A percentile compares a stretch with the other conserved stretches of the same genome.
phyloP scores from a whole-genome alignment of 257 asterid species.

The Fraxinus americana region DNA sequence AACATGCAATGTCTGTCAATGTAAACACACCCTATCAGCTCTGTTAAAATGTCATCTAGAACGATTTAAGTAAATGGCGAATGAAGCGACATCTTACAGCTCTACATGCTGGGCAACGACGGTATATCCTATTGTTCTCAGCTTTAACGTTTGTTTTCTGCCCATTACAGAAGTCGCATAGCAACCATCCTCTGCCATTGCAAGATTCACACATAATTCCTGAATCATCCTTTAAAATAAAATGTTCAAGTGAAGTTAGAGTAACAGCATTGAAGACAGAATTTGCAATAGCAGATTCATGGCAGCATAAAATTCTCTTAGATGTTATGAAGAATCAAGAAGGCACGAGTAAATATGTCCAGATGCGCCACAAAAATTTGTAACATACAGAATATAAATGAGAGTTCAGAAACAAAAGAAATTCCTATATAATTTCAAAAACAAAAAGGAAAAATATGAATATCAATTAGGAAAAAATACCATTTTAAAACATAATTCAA shows the following conservation, averaged over 20 bases:
- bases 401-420: neutral
- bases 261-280: neutral
- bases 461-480: neutral
- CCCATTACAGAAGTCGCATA: slow-evolving; percentile 79
- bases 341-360: neutral
- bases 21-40: neutral
- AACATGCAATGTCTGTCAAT: neutral
- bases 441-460: no score
- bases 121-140: slow-evolving; percentile 59
- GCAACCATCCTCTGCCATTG: slow-evolving; percentile 68
- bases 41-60: neutral
- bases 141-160: slow-evolving; percentile 67
- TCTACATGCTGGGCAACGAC: slow-evolving; percentile 81
- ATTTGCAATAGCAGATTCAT: neutral
- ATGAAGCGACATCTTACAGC: slow-evolving; percentile 58
- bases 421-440: no score
- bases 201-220: slow-evolving; percentile 62
- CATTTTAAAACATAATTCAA: no score
- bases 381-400: no score
- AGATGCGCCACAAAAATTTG: neutral
- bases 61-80: neutral
- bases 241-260: neutral
- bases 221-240: slow-evolving; percentile 42
- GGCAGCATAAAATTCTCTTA: neutral
- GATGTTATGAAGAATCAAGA: neutral